phyloP scores from a whole-genome alignment of 768 basidiomycete species.

The Rubroboletus pulcherrimus region DNA sequence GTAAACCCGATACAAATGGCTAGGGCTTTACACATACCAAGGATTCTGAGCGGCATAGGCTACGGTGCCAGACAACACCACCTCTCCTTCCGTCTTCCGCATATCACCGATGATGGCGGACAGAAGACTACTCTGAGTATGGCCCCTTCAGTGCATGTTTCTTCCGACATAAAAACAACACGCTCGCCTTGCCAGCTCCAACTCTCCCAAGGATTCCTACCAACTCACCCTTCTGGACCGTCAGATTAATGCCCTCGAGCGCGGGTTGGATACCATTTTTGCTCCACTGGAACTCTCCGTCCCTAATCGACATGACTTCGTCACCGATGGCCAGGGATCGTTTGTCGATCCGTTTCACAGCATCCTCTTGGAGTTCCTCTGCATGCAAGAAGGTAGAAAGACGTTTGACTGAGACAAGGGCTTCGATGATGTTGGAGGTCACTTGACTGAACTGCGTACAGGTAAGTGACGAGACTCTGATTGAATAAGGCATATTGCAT shows the following conservation, averaged over 20 bases:
- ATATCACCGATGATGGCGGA: conserved; percentile 88
- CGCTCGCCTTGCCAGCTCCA: conserved; percentile 78
- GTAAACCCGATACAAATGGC: background rate
- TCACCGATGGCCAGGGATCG: conserved; percentile 51
- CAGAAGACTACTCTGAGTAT: conserved; percentile 59
- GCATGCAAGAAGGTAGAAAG: conserved; percentile 72
- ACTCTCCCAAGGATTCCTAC: conserved; percentile 85
- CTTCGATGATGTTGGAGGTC: conserved; percentile 80
- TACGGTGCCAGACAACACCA: conserved; percentile 63
- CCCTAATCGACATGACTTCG: conserved; percentile 63
- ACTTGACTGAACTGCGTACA: conserved; percentile 58
- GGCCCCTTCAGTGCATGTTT: background rate
- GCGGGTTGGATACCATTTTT: conserved; percentile 51
- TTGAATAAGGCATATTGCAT: conserved; percentile 8
- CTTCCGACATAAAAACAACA: background rate
- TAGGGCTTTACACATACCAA: conserved; percentile 47
- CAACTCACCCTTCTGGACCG: conserved; percentile 78
- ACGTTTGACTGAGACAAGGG: conserved; percentile 77
- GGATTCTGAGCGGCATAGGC: conserved; percentile 87
- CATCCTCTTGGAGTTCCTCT: conserved; percentile 78
- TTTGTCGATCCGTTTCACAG: conserved; percentile 51
- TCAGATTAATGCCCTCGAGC: conserved; percentile 74
- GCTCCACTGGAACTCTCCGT: conserved; percentile 83
- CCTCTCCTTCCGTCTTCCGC: conserved; percentile 68
- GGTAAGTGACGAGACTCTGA: background rate